Percentiles rank a stretch among this genome's conserved stretches.
These are phyloP conservation scores for Nitzschia inconspicua DNA, from an alignment of 108 stramenopile species.

Conservation along the genomic window DNA sequence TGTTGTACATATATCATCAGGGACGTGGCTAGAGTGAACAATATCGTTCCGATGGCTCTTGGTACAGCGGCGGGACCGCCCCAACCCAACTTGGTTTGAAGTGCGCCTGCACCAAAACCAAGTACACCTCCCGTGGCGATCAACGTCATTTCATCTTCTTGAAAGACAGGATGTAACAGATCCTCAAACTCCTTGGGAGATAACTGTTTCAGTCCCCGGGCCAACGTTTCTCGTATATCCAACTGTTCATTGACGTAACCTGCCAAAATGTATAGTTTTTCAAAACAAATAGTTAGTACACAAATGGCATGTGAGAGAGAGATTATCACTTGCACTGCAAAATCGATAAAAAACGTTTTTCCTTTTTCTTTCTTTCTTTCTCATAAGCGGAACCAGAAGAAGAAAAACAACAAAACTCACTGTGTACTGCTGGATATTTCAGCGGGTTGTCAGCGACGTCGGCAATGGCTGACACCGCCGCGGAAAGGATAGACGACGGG, in stretches of 20 bases:
- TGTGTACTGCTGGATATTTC: conserved; percentile 53
- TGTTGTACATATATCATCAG: conserved; percentile 22
- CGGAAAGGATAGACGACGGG: conserved; percentile 50
- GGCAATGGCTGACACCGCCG: conserved; percentile 57
- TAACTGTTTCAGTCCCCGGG: conserved; percentile 62
- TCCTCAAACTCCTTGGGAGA: conserved; percentile 84
- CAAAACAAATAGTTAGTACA: no score
- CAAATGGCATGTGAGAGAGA: no score
- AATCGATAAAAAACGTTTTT: no score
- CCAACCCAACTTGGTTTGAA: conserved; percentile 76
- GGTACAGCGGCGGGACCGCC: conserved; percentile 63
- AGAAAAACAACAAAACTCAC: no score
- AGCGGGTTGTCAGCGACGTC: conserved; percentile 53
- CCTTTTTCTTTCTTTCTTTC: no score
- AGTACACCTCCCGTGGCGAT: conserved; percentile 88
- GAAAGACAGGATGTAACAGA: conserved; percentile 90
- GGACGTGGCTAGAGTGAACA: conserved; percentile 17
- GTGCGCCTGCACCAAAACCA: conserved; percentile 70
- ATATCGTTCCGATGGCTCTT: conserved; percentile 47
- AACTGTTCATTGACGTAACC: conserved; percentile 58
- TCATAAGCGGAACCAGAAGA: no score
- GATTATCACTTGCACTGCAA: no score
- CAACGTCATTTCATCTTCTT: conserved; percentile 92
- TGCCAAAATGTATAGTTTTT: no score
- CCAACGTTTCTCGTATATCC: conserved; percentile 71